Percentiles rank a stretch among this genome's conserved stretches.
These are phyloP conservation scores for Achaetomiella virescens DNA, from an alignment of 495 filamentous ascomycete species.

Conservation along the genomic window DNA sequence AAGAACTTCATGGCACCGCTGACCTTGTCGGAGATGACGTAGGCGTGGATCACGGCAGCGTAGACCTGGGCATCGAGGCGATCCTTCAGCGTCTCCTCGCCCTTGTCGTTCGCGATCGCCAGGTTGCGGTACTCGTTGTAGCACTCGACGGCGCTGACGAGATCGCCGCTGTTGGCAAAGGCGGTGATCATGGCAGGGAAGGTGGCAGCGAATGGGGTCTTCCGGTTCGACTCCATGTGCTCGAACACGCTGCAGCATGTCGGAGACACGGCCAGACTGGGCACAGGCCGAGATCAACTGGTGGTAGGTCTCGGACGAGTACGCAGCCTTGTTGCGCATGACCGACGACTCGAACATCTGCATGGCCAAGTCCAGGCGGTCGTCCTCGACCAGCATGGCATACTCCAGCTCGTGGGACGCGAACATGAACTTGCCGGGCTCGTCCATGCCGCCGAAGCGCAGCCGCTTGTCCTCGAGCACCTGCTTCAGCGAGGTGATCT, in stretches of 20 bases:
- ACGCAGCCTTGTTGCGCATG: constrained; percentile 51
- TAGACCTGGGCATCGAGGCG: constrained; percentile 81
- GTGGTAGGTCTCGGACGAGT: constrained; percentile 64
- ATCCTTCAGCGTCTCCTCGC: constrained; percentile 60
- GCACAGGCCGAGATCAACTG: constrained; percentile 81
- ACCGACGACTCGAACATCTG: constrained; percentile 75
- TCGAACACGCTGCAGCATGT: constrained; percentile 85
- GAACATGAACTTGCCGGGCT: constrained; percentile 84
- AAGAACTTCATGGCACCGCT: constrained; percentile 78
- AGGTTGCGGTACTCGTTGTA: constrained; percentile 89
- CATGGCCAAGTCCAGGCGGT: constrained; percentile 74
- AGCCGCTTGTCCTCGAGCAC: constrained; percentile 65
- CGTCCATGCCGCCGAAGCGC: constrained; percentile 80
- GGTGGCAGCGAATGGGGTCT: constrained; percentile 67
- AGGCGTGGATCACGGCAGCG: constrained; percentile 79
- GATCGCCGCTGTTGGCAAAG: constrained; percentile 72
- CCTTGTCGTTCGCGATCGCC: constrained; percentile 72
- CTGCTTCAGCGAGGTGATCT: constrained; percentile 62
- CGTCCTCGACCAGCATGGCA: constrained; percentile 76
- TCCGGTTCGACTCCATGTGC: constrained; percentile 75
- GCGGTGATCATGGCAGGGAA: constrained; percentile 90
- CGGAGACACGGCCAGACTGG: constrained; percentile 63
- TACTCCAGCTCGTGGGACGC: constrained; percentile 77
- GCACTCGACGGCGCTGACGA: constrained; percentile 85
- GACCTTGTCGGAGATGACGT: constrained; percentile 68